Evolutionary conservation across 2,329 filamentous ascomycete genomes (phyloP).

Genomic region (Aspergillus sp.): DNA sequence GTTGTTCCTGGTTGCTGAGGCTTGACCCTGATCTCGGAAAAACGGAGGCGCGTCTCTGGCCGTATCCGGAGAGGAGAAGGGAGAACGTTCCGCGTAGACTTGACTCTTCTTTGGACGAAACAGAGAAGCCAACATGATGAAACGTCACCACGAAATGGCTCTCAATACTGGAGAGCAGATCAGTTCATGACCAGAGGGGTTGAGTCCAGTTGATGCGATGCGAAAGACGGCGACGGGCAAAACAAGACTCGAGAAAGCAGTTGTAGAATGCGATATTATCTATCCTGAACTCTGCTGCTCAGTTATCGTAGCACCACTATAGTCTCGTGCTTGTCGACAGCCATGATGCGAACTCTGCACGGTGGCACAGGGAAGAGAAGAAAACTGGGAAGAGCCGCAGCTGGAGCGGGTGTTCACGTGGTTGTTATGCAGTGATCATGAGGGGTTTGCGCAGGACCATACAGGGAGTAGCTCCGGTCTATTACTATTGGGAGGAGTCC

Average conservation of each 20-base stretch:
- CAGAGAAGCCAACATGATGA: slow-evolving; percentile 24
- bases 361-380: no score
- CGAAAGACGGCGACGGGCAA: neutral
- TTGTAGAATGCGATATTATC: no score
- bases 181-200: neutral
- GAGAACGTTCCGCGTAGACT: slow-evolving; percentile 17
- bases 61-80: slow-evolving; percentile 22
- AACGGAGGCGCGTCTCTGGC: slow-evolving; percentile 15
- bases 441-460: no score
- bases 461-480: no score
- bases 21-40: slow-evolving; percentile 6
- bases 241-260: neutral
- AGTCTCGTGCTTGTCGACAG: no score
- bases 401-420: no score
- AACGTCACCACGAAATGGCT: neutral
- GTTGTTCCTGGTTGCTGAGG: slow-evolving; percentile 8
- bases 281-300: no score
- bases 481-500: no score
- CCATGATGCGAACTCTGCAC: no score
- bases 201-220: neutral
- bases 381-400: no score
- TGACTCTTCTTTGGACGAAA: slow-evolving; percentile 23
- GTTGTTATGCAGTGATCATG: no score
- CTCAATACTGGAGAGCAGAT: neutral
- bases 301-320: no score